Base-by-base conservation (phyloP, 345 rosid species). In the Brassica juncea region DNA sequence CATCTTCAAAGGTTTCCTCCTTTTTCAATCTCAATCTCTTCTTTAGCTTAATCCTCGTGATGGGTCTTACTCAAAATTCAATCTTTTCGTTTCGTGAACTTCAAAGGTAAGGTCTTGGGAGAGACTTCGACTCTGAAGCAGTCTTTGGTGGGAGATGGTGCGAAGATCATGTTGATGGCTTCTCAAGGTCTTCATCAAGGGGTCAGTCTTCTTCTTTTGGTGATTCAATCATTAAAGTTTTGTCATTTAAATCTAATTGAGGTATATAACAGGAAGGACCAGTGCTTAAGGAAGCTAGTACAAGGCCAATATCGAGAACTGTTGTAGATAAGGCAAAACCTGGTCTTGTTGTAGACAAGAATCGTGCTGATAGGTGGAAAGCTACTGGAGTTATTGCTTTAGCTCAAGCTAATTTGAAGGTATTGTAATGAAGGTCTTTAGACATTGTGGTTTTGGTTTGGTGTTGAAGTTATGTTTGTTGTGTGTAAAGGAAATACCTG, bases 111-210 rank as follows among this genome's bases (percentile, higher is more conserved):
- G 83, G 73, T 94, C 68, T 84, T 94, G 91, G 84, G 61, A 32
- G 96, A 94, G n/a, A 77, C 79, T 7, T 82, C 84, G 90, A 84
- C 91, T 16, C 66, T 94, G 91, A 83, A 78, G 78, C 86, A 88
- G 70, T 88, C 90, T 15, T 86, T 78, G 71, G 83, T 94, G 19
- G 75, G 58, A 0, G 85, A 70, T 86, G 99, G 99, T 64, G 94
- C 94, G 0, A 92, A 87, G 81, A 42, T 94, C 73, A 94, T 94
- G 99, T 94, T 94, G 62, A 78, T 92, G 86, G 97, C 94, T 47
- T 88, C 97, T 27, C 93, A 91, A 80, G 99, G 99, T 57, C 75
- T 94, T 15, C 99, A 94, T 76, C 97, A 92, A 88, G 99, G 99
- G 97, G 97, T 94, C 78, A 15, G 70, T 39, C 1, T 58, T 39